phyloP scores from a whole-genome alignment of 73 alveolate species.

The Paraurostyla sp. region DNA sequence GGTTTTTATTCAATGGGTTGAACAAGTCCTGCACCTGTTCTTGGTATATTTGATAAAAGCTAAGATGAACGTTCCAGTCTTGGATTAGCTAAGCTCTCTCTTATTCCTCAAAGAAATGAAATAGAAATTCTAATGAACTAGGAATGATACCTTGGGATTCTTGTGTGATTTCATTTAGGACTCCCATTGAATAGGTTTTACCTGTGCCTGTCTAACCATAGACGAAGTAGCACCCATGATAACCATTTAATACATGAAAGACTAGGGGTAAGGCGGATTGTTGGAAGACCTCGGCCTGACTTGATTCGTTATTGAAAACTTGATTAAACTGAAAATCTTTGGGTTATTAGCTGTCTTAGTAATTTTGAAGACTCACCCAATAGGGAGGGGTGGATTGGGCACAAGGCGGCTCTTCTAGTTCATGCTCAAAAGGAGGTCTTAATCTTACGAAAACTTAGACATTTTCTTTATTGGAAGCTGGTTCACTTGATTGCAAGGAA shows the following conservation, averaged over 20 bases:
- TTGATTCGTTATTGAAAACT: slow-evolving; percentile 79
- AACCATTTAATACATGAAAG: slow-evolving; percentile 83
- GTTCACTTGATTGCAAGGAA: too few relatives aligned
- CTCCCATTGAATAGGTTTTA: slow-evolving; percentile 87
- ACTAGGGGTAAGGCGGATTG: slow-evolving; percentile 78
- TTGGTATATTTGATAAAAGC: slow-evolving; percentile 84
- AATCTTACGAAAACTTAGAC: slow-evolving; percentile 61
- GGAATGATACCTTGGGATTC: slow-evolving; percentile 72
- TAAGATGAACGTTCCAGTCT: slow-evolving; percentile 54
- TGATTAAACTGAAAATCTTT: slow-evolving; percentile 67
- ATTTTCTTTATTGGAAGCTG: slow-evolving; percentile 48
- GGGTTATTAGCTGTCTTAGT: slow-evolving; percentile 21
- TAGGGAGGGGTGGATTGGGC: slow-evolving; percentile 39
- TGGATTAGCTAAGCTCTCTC: not conserved
- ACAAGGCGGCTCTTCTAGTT: slow-evolving; percentile 58
- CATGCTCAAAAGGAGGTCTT: slow-evolving; percentile 69
- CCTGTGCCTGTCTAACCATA: slow-evolving; percentile 94
- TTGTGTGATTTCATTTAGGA: slow-evolving; percentile 32
- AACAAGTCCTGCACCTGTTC: slow-evolving; percentile 88
- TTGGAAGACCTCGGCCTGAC: slow-evolving; percentile 79
- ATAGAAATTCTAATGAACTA: slow-evolving; percentile 48
- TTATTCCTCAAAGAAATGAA: slow-evolving; percentile 55
- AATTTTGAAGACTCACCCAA: slow-evolving; percentile 7
- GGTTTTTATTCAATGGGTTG: slow-evolving; percentile 81
- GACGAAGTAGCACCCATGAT: slow-evolving; percentile 83